These are phyloP conservation scores for Escovopsis sp. DNA, from an alignment of 2,329 filamentous ascomycete species.

Conservation along the genomic window DNA sequence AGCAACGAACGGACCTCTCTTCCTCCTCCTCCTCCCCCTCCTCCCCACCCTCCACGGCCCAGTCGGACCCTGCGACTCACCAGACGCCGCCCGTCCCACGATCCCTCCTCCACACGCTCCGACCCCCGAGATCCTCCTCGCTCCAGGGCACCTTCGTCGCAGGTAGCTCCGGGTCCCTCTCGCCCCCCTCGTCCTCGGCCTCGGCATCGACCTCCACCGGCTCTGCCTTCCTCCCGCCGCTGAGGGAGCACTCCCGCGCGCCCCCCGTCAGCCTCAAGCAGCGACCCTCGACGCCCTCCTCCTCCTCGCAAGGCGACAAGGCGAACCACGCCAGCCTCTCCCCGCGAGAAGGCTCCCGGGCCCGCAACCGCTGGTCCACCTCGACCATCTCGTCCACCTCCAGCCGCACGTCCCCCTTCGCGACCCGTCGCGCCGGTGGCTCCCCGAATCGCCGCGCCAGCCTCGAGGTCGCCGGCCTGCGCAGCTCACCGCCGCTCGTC, in stretches of 20 bases:
- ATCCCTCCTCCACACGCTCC: slow-evolving; percentile 15
- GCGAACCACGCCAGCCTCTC: slow-evolving; percentile 13
- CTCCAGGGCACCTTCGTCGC: slow-evolving; percentile 11
- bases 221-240: too few species aligned
- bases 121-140: slow-evolving; percentile 27
- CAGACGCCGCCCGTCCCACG: slow-evolving; percentile 11
- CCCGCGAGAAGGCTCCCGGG: slow-evolving; percentile 27
- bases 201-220: too few species aligned
- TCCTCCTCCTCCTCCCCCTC: slow-evolving; percentile 1
- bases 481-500: slow-evolving; percentile 15
- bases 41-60: too few species aligned
- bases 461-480: slow-evolving; percentile 24
- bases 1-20: slow-evolving; percentile 1
- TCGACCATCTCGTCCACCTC: slow-evolving; percentile 29
- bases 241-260: slow-evolving; percentile 3
- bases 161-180: too few species aligned
- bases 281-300: slow-evolving; percentile 8
- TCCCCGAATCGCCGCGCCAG: slow-evolving; percentile 26
- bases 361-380: slow-evolving; percentile 35
- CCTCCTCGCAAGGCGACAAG: slow-evolving; percentile 4
- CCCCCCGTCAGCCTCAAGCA: slow-evolving; percentile 5
- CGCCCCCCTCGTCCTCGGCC: slow-evolving; percentile 23
- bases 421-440: slow-evolving; percentile 16
- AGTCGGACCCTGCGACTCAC: slow-evolving; percentile 6
- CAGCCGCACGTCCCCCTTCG: slow-evolving; percentile 25